phyloP scores from a whole-genome alignment of 1,284 basidiomycete genomes.

The Anthracocystis walkeri region DNA sequence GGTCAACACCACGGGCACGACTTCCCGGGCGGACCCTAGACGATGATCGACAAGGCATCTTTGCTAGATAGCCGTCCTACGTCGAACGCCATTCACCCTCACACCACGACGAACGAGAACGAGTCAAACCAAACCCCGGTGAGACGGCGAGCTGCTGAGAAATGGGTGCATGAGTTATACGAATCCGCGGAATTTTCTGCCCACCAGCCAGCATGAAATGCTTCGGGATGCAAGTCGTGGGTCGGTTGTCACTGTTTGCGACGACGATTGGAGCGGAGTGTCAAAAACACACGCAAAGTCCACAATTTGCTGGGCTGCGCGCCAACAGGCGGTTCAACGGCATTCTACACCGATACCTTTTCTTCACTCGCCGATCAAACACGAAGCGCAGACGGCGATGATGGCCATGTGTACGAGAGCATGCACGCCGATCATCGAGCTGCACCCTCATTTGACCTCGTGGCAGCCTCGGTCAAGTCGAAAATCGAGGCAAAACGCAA shows the following conservation, averaged over 20 bases:
- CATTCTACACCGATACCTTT: not conserved
- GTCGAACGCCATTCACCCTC: not conserved
- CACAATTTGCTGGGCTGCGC: not conserved
- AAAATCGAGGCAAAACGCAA: not conserved
- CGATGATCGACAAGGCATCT: conserved; percentile 21
- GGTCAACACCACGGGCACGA: not conserved
- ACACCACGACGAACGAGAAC: not conserved
- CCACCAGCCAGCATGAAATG: conserved; percentile 4
- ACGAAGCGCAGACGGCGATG: too few relatives aligned
- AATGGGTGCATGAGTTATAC: not conserved
- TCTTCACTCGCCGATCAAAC: not conserved
- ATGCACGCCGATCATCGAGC: conserved; percentile 6
- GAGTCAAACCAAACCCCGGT: too few relatives aligned
- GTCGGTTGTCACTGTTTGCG: conserved; percentile 24
- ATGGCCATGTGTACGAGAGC: not conserved
- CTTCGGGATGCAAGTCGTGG: conserved; percentile 15
- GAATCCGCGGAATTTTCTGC: not conserved
- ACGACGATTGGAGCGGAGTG: conserved; percentile 31
- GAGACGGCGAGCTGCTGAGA: not conserved
- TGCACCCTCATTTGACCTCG: not conserved
- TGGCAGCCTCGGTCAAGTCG: not conserved
- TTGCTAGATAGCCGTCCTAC: not conserved
- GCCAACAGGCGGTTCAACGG: conserved; percentile 8
- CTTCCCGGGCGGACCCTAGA: conserved; percentile 1
- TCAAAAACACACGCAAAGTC: not conserved